phyloP scores from a whole-genome alignment of 768 basidiomycete genomes.

The Artomyces pyxidatus region DNA sequence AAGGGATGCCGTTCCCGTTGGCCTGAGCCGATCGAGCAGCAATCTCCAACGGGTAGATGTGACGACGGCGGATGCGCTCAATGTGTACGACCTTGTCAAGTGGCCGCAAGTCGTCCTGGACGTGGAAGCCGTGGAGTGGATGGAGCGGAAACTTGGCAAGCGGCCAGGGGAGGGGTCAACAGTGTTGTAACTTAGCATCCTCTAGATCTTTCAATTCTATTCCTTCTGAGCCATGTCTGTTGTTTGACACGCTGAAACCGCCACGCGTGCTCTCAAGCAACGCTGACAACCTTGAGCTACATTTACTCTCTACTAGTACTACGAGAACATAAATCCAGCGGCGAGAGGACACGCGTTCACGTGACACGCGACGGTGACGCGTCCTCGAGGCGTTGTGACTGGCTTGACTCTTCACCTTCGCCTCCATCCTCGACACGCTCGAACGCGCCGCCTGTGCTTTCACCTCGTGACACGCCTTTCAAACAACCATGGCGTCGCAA shows the following conservation, averaged over 20 bases:
- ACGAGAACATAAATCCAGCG: too few species aligned
- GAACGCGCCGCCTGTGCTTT: not conserved
- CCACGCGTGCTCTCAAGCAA: not conserved
- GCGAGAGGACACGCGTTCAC: conserved; percentile 14
- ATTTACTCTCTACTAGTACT: not conserved
- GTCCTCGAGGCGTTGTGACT: not conserved
- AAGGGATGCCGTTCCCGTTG: conserved; percentile 40
- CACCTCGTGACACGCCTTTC: not conserved
- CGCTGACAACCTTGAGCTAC: not conserved
- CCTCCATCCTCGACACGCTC: not conserved
- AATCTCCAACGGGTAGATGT: conserved; percentile 70
- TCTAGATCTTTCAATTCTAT: not conserved
- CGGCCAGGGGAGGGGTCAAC: not conserved
- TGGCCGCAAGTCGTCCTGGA: conserved; percentile 82
- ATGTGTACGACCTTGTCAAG: conserved; percentile 76
- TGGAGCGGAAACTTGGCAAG: conserved; percentile 58
- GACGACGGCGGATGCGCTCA: conserved; percentile 54
- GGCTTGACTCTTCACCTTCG: not conserved
- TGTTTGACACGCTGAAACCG: too few species aligned
- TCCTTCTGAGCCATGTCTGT: too few species aligned
- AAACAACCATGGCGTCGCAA: conserved; percentile 55
- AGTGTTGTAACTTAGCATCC: not conserved
- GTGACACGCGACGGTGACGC: conserved; percentile 8
- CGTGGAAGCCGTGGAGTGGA: conserved; percentile 68
- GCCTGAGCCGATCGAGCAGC: conserved; percentile 50